Evolutionary conservation across 2,329 filamentous ascomycete genomes (phyloP), one percentile per base, ranked within the genome.

Genomic region (Cladosporium sp.): DNA sequence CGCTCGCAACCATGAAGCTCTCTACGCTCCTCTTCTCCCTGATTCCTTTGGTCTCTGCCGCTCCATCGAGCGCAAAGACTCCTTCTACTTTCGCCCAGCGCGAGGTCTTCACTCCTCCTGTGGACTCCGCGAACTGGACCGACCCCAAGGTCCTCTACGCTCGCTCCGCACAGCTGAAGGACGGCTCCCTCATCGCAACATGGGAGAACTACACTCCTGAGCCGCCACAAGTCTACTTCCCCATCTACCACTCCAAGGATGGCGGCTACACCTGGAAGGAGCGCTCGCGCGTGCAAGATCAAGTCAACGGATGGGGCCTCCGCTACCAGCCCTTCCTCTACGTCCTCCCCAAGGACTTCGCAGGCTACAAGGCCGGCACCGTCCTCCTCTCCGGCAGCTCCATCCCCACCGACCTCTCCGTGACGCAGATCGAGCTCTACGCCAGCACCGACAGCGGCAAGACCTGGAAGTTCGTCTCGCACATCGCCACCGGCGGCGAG

Each of bases 241-340:
- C 77, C 75, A 98, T 94, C 0, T 99, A 94, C 80, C 90, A 98
- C 83, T 96, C 92, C 12, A 85, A 85, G 0, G 93, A 99, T 76
- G 95, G 90, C 21, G 96, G 96, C 65, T 85, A 98, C 64, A 91
- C 83, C 49, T 99, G 95, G 95, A 89, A 85, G 30, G 83, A 88
- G 72, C 79, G 90, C 65, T 86, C 87, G 10, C 82, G 82, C n/a
- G 85, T 91, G 12, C 78, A 84, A 10, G 89, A 91, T 74, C 80
- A 83, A 52, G 85, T 83, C 28, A 87, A 89, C 69, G 83, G 83
- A 51, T 86, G 85, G 78, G 88, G 89, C 32, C 75, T 90, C 62
- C 83, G 87, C 34, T 90, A 90, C 73, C 89, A 91, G 72, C 89
- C 89, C 0, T 84, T 85, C 75, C 79, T 91, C 18, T 90, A 89